Evolutionary conservation across 1,284 basidiomycete genomes (phyloP).

Genomic region (Cutaneotrichosporon sp.): DNA sequence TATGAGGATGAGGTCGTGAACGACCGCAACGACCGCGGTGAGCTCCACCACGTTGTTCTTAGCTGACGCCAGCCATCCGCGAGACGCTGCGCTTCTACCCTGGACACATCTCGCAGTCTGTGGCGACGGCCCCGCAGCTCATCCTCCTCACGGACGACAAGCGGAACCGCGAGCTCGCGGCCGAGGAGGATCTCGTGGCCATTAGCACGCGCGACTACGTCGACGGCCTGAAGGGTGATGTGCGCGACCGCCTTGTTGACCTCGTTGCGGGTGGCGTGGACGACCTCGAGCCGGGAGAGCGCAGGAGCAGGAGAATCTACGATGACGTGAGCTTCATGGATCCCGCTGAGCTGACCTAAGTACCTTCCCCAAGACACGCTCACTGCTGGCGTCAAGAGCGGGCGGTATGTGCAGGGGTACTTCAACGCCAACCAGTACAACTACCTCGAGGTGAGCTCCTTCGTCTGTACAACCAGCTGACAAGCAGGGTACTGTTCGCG

Average conservation of each 20-base stretch:
- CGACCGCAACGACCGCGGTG: slow-evolving; percentile 89
- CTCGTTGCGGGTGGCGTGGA: slow-evolving; percentile 67
- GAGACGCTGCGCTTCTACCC: slow-evolving; percentile 83
- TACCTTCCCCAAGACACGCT: slow-evolving; percentile 77
- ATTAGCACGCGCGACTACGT: slow-evolving; percentile 75
- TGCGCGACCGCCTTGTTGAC: slow-evolving; percentile 66
- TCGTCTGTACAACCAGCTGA: neutral
- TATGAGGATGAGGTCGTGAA: slow-evolving; percentile 61
- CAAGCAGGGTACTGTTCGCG: slow-evolving; percentile 73
- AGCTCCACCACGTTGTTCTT: too few relatives aligned
- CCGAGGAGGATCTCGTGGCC: slow-evolving; percentile 66
- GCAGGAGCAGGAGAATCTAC: slow-evolving; percentile 65
- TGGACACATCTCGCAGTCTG: slow-evolving; percentile 64
- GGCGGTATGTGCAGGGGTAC: slow-evolving; percentile 83
- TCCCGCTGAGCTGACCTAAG: slow-evolving; percentile 55
- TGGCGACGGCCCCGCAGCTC: slow-evolving; percentile 62
- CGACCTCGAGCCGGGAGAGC: slow-evolving; percentile 55
- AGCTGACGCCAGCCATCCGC: slow-evolving; percentile 67
- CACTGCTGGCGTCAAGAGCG: slow-evolving; percentile 80
- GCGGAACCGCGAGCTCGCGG: slow-evolving; percentile 76
- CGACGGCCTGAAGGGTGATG: slow-evolving; percentile 64
- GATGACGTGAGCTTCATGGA: slow-evolving; percentile 63
- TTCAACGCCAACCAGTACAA: slow-evolving; percentile 97
- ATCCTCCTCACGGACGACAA: slow-evolving; percentile 88
- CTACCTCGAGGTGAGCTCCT: slow-evolving; percentile 75